Base-by-base conservation (phyloP, 768 basidiomycete species). In the Boletus eberwhitei region DNA sequence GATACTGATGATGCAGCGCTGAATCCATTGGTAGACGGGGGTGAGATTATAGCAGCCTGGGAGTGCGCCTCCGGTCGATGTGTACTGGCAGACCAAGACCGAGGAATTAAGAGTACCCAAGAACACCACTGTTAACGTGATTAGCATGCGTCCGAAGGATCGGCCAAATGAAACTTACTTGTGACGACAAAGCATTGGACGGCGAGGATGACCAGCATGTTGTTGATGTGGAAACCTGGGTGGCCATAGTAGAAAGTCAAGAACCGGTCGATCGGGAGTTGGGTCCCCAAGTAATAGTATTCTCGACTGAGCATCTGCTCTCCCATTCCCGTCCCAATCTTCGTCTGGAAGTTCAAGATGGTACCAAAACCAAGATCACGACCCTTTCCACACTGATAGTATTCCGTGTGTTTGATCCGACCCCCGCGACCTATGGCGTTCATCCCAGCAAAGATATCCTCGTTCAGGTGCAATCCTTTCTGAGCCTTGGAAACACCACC, bases 311-410 rank as follows among this genome's bases (percentile, higher is more conserved):
- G 82, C 92, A 98, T 93, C 73, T 99, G 97, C 71, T 99, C 97
- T 36, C 97, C 97, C 97, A 99, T 99, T 72, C 97, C 97, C n/a
- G 95, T 98, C 13, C 97, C 96, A 64, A 99, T 95, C 83, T 99
- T 99, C 53, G 97, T 99, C 80, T 93, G 90, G 88, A 99, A 99
- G 74, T 99, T 99, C 64, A 99, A 76, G 66, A 98, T 98, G 21
- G 97, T 99, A 32, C 96, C 96, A 72, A 99, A 98, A 24, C 97
- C 97, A 57, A 99, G 84, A 78, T 98, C 97, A 72, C 97, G 88
- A 52, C 97, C 97, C 74, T 98, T 98, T 46, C 96, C 95, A 67
- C 96, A 98, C 74, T 98, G 96, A 71, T 94, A 99, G 74, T 99
- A 99, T 74, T 99, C 97, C 34, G 94, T 95, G 67, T 99, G 97